These are phyloP conservation scores for Leccinum ambiguum DNA, from an alignment of 1,284 basidiomycete species.

Conservation along the genomic window DNA sequence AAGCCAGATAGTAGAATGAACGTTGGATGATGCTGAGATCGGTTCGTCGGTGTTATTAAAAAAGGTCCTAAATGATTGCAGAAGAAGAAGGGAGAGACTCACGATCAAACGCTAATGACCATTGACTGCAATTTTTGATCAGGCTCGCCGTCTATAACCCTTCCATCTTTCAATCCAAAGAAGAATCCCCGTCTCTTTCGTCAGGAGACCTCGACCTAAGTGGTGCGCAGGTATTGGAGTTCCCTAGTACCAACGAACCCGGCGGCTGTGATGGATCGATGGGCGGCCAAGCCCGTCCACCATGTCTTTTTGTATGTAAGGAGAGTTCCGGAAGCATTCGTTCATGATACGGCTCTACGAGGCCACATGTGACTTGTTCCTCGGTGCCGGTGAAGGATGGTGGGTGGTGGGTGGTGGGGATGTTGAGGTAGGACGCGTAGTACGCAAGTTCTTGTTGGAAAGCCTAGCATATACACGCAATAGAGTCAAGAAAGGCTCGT, in stretches of 20 bases:
- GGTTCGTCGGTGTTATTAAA: constrained; percentile 12
- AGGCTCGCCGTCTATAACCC: constrained; percentile 85
- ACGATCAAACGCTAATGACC: constrained; percentile 92
- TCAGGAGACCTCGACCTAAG: constrained; percentile 21
- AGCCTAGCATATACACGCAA: constrained; percentile 52
- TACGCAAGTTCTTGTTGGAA: constrained; percentile 93
- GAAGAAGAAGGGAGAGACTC: constrained; percentile 28
- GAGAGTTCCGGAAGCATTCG: constrained; percentile 67
- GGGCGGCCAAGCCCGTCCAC: constrained; percentile 90
- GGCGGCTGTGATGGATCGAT: constrained; percentile 72
- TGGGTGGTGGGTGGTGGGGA: constrained; percentile 69
- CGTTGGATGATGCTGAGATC: constrained; percentile 71
- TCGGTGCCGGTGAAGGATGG: constrained; percentile 71
- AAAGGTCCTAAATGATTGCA: constrained; percentile 11
- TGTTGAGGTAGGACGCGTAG: constrained; percentile 83
- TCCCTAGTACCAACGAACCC: constrained; percentile 65
- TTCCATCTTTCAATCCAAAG: constrained; percentile 46
- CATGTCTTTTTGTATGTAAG: constrained; percentile 86
- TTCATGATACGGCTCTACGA: constrained; percentile 93
- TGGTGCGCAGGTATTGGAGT: constrained; percentile 40
- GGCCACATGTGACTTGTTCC: constrained; percentile 80
- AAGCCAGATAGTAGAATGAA: constrained; percentile 74
- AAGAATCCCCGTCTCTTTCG: constrained; percentile 30
- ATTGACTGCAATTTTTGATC: constrained; percentile 78
- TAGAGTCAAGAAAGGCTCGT: constrained; percentile 8